Conservation (phyloP, 2,329 filamentous ascomycete species). For the Curvularia verruculosa region DNA sequence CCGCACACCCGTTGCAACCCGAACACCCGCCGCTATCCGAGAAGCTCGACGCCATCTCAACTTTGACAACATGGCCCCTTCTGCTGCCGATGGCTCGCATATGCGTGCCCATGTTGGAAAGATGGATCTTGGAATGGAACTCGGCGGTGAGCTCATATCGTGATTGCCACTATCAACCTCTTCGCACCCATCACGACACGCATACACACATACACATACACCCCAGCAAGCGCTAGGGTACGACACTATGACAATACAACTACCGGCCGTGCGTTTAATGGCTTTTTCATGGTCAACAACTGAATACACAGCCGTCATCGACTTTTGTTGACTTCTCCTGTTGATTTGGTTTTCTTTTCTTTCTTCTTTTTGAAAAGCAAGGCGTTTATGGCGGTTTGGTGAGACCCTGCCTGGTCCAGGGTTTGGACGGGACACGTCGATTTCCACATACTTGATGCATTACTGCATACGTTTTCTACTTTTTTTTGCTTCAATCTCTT, state of each 20-base stretch:
- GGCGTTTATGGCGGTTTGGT: slow-evolving; percentile 23
- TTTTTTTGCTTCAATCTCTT: slow-evolving; percentile 1
- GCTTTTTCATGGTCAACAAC: slow-evolving; percentile 8
- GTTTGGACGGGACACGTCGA: slow-evolving; percentile 9
- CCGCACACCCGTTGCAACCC: slow-evolving; percentile 63
- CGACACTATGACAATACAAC: slow-evolving; percentile 31
- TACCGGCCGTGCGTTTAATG: slow-evolving; percentile 20
- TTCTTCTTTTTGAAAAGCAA: slow-evolving; percentile 25
- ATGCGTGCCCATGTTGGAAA: slow-evolving; percentile 48
- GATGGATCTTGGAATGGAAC: slow-evolving; percentile 66
- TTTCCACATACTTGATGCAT: slow-evolving; percentile 13
- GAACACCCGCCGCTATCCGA: slow-evolving; percentile 73
- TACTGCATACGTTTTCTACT: slow-evolving; percentile 11
- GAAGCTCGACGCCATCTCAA: slow-evolving; percentile 78
- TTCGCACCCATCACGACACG: slow-evolving; percentile 17
- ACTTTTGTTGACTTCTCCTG: slow-evolving; percentile 12
- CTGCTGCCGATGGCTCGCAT: slow-evolving; percentile 55
- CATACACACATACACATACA: too few species aligned
- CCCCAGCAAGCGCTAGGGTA: slow-evolving; percentile 20
- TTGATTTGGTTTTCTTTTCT: slow-evolving; percentile 14
- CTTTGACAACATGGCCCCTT: slow-evolving; percentile 75
- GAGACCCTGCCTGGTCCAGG: slow-evolving; percentile 4
- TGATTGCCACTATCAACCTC: slow-evolving; percentile 36
- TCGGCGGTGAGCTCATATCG: slow-evolving; percentile 67
- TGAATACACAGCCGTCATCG: slow-evolving; percentile 5